These are phyloP conservation scores for Nigrospora oryzae DNA, from an alignment of 2,329 filamentous ascomycete genomes.

Conservation along the genomic window DNA sequence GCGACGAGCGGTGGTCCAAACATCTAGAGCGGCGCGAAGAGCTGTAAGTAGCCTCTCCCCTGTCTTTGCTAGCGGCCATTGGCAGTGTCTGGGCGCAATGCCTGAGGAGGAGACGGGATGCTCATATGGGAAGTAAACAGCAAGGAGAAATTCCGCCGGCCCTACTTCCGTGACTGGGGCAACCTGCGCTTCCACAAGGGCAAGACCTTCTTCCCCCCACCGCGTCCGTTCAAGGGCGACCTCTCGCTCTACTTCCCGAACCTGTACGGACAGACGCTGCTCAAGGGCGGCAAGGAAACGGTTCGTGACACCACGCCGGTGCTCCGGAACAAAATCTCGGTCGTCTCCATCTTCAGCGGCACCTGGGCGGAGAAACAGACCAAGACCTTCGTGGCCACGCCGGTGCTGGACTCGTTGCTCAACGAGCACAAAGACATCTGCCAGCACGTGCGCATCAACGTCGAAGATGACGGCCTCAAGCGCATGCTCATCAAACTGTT, in stretches of 20 bases:
- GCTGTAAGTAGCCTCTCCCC: conserved; percentile 43
- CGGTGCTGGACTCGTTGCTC: conserved; percentile 58
- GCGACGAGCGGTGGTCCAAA: conserved; percentile 53
- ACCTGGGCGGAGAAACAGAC: conserved; percentile 81
- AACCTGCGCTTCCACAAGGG: conserved; percentile 77
- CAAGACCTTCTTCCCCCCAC: conserved; percentile 84
- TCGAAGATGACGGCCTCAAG: conserved; percentile 72
- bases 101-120: not conserved
- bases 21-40: conserved; percentile 69
- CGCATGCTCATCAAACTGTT: conserved; percentile 50
- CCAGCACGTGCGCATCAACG: conserved; percentile 80
- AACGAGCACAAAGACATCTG: conserved; percentile 41
- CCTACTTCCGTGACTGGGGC: conserved; percentile 94
- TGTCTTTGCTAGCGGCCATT: no score
- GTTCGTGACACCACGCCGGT: conserved; percentile 65
- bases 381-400: conserved; percentile 66
- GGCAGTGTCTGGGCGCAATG: not conserved
- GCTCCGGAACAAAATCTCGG: conserved; percentile 63
- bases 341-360: conserved; percentile 76
- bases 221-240: conserved; percentile 74
- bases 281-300: conserved; percentile 39
- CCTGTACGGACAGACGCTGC: conserved; percentile 69
- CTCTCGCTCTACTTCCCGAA: conserved; percentile 91
- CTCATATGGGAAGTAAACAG: conserved; percentile 27
- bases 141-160: conserved; percentile 68